Evolutionary conservation across 768 basidiomycete species (phyloP).

Genomic region (Ramaria sp.): DNA sequence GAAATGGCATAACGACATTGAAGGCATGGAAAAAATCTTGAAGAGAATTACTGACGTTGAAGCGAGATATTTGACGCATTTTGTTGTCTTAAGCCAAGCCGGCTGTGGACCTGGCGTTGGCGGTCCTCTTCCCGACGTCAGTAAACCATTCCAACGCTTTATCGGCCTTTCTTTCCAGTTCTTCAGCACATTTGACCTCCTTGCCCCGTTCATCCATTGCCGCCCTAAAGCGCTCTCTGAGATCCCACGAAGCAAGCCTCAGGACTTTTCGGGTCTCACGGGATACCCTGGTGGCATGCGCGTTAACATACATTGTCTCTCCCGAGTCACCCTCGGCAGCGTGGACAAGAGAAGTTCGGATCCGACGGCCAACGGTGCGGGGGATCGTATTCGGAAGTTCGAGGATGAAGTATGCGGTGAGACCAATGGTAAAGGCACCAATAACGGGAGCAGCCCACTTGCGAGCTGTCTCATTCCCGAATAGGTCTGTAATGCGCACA

Average conservation of each 20-base stretch:
- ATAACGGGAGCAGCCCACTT: slow-evolving; percentile 84
- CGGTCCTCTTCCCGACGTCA: slow-evolving; percentile 34
- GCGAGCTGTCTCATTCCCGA: slow-evolving; percentile 70
- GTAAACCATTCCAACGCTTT: slow-evolving; percentile 68
- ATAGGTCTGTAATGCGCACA: slow-evolving; percentile 63
- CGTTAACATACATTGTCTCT: slow-evolving; percentile 43
- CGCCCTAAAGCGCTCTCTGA: slow-evolving; percentile 67
- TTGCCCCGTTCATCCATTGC: slow-evolving; percentile 71
- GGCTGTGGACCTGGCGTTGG: background rate
- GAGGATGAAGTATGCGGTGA: slow-evolving; percentile 70
- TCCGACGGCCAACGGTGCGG: slow-evolving; percentile 76
- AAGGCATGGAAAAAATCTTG: no score
- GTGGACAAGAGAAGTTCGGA: slow-evolving; percentile 51
- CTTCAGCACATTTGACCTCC: slow-evolving; percentile 72
- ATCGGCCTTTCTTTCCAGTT: slow-evolving; percentile 55
- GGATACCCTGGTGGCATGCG: slow-evolving; percentile 58
- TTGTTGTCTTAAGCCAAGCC: background rate
- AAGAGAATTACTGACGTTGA: no score
- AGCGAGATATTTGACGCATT: no score
- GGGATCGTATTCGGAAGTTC: slow-evolving; percentile 88
- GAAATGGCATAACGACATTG: no score
- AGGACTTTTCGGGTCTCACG: slow-evolving; percentile 91
- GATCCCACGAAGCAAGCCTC: slow-evolving; percentile 82
- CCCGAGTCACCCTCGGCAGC: slow-evolving; percentile 38
- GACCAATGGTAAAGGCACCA: slow-evolving; percentile 64